Conservation (phyloP, 208 protist genomes). For the Leishmania lainsoni region DNA sequence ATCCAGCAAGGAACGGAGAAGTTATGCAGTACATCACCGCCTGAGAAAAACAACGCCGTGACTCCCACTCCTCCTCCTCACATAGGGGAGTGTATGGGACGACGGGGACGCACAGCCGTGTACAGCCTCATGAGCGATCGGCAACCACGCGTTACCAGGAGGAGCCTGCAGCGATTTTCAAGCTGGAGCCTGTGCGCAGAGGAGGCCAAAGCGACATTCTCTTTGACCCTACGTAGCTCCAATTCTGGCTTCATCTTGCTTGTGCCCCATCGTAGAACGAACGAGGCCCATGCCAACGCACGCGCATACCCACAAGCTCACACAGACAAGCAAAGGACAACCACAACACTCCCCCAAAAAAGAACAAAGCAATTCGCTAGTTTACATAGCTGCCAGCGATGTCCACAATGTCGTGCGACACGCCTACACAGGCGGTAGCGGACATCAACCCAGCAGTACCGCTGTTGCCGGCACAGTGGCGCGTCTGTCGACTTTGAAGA, state of each 20-base stretch:
- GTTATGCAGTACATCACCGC: not conserved
- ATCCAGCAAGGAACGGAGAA: not conserved
- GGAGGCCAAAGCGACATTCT: not conserved
- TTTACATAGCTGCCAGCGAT: conserved; percentile 1
- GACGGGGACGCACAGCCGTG: not conserved
- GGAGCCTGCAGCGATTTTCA: not conserved
- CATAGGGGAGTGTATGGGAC: not conserved
- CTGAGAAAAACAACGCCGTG: too few species aligned
- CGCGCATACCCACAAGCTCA: not conserved
- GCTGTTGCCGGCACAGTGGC: not conserved
- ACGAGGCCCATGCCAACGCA: not conserved
- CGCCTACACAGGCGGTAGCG: not conserved
- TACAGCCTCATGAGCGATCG: not conserved
- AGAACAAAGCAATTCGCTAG: not conserved
- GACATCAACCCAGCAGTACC: not conserved
- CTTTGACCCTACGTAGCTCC: not conserved
- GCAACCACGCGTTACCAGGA: not conserved
- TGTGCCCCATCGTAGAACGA: not conserved
- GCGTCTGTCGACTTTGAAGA: not conserved
- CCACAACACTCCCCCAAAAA: not conserved
- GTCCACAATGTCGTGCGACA: not conserved
- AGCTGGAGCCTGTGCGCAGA: not conserved
- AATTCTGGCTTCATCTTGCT: not conserved
- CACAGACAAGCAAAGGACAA: not conserved
- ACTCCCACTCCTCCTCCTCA: not conserved